These are phyloP conservation scores for Volvariella surrecta DNA, from an alignment of 1,284 basidiomycete genomes.

Conservation along the genomic window DNA sequence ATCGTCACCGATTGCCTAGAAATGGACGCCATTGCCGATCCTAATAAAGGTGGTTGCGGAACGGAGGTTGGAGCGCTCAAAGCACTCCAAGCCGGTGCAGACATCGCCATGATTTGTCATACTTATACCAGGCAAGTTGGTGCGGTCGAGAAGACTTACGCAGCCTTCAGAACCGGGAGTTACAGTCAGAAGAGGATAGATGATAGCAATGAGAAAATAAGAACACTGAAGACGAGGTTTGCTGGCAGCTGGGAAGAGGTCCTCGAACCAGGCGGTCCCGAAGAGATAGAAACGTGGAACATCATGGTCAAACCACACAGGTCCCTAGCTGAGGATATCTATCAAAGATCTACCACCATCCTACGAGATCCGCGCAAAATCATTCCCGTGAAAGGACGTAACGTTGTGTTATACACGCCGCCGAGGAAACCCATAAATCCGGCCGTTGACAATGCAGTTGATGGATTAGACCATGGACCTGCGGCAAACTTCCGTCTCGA, in stretches of 20 bases:
- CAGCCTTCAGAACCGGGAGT: slow-evolving; percentile 33
- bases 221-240: slow-evolving; percentile 40
- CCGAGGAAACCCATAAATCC: slow-evolving; percentile 45
- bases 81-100: slow-evolving; percentile 52
- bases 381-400: neutral
- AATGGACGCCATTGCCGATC: slow-evolving; percentile 56
- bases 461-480: slow-evolving; percentile 47
- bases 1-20: slow-evolving; percentile 63
- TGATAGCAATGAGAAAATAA: slow-evolving; percentile 36
- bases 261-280: slow-evolving; percentile 20
- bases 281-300: slow-evolving; percentile 21
- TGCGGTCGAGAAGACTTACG: slow-evolving; percentile 42
- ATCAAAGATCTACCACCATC: slow-evolving; percentile 32
- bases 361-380: slow-evolving; percentile 31
- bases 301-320: slow-evolving; percentile 29
- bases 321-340: slow-evolving; percentile 36
- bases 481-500: slow-evolving; percentile 46
- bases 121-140: slow-evolving; percentile 42
- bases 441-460: slow-evolving; percentile 52
- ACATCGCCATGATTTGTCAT: slow-evolving; percentile 67
- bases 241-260: slow-evolving; percentile 37
- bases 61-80: slow-evolving; percentile 44
- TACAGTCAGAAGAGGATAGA: slow-evolving; percentile 30
- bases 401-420: slow-evolving; percentile 45
- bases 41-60: slow-evolving; percentile 34